These are phyloP conservation scores for Russula earlei DNA, from an alignment of 768 basidiomycete species.

Conservation along the genomic window DNA sequence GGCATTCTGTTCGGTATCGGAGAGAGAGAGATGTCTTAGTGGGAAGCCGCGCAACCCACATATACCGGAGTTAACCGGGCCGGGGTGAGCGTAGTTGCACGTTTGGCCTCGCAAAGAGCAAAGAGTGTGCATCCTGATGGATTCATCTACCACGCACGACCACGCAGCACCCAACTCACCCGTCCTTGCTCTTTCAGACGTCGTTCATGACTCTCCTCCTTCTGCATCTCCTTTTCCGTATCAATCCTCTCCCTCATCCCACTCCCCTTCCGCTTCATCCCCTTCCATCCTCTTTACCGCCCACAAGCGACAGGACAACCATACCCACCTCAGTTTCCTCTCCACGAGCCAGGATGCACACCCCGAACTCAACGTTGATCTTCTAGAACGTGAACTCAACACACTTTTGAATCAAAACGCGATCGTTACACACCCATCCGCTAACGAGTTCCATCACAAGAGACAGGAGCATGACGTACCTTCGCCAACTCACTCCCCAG, in stretches of 20 bases:
- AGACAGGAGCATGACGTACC: slow-evolving; percentile 16
- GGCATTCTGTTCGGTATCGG: not conserved
- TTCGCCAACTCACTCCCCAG: slow-evolving; percentile 5
- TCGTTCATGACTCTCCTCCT: slow-evolving; percentile 72
- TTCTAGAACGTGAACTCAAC: slow-evolving; percentile 64
- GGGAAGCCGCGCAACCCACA: no score
- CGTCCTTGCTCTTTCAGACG: slow-evolving; percentile 70
- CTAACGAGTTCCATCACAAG: slow-evolving; percentile 23
- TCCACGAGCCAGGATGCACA: slow-evolving; percentile 32
- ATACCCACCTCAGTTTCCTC: slow-evolving; percentile 28
- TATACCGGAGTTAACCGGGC: not conserved
- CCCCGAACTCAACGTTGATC: slow-evolving; percentile 30
- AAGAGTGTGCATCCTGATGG: no score
- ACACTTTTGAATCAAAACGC: slow-evolving; percentile 67
- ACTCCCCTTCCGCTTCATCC: slow-evolving; percentile 8
- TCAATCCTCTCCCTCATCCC: slow-evolving; percentile 23
- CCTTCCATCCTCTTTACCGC: slow-evolving; percentile 20
- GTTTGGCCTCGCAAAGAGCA: no score
- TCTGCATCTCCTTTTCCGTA: slow-evolving; percentile 35
- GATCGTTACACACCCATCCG: slow-evolving; percentile 54
- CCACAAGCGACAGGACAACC: slow-evolving; percentile 15
- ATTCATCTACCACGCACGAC: not conserved
- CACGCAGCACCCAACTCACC: slow-evolving; percentile 33
- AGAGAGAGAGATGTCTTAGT: not conserved
- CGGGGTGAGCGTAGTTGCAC: no score